Evolutionary conservation across 1,284 basidiomycete genomes (phyloP), one percentile per base, ranked within the genome.

Genomic region (Ganoderma leucocontextum): DNA sequence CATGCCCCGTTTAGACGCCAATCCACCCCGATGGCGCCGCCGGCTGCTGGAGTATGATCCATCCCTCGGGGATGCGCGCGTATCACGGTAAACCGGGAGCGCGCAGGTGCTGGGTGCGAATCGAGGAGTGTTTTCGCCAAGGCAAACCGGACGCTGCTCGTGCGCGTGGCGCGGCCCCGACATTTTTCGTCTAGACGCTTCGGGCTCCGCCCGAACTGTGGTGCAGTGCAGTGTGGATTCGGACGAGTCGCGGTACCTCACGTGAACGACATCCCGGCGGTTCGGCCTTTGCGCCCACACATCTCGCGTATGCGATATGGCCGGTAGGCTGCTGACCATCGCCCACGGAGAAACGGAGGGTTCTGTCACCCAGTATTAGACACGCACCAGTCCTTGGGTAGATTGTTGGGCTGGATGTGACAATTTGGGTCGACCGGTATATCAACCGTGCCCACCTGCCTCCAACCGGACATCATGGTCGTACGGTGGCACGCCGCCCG

Each of bases 1-100:
- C 15, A 58, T n/a, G 33, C 57, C 22, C 63, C 63, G 53, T 47
- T 22, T 66, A 62, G 65, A 63, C 60, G 60, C 60, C 44, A 10
- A 15, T 35, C n/a, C 8, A 10, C 6, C 22, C 36, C 22, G 38
- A 25, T 25, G 38, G n/a, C 58, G 58, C 38, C 58, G n/a, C 38
- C 58, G n/a, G n/a, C 38, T 9, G 22, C 36, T 17, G 38, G 13
- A 13, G 58, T 29, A 29, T 29, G 29, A 29, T 29, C 13, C 10
- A n/a, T 22, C 2, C 36, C 33, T 58, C 57, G 35, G 33, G 12
- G 22, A 22, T 25, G 58, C 25, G 58, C 58, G 58, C 25, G 36
- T 60, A 25, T 39, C 39, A 58, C n/a, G n/a, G 10, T 29, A 13
- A 60, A 13, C 22, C n/a, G 58, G 2, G 19, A 22, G 33, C 33